A percentile compares a stretch with the other conserved stretches of the same genome.
Evolutionary conservation across 1,139 yeast species (phyloP).

Genomic region (Diutina mesorugosa): DNA sequence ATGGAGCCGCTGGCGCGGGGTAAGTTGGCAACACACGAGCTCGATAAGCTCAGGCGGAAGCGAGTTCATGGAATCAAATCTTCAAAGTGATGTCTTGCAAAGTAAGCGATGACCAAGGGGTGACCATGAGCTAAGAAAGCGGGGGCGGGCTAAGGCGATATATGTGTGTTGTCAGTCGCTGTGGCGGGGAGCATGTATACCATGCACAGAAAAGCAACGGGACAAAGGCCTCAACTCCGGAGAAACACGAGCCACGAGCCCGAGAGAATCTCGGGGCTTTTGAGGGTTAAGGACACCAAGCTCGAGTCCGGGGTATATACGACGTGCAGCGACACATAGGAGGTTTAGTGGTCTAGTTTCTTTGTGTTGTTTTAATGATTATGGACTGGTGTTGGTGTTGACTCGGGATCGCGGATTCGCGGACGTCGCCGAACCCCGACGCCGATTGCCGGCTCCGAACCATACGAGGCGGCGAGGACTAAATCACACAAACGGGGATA

Average conservation of each 20-base stretch:
- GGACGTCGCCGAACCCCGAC: no score
- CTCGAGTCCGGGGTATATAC: no score
- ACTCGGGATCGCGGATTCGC: no score
- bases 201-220: not conserved
- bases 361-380: no score
- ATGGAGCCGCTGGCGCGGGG: not conserved
- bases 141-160: not conserved
- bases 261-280: not conserved
- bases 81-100: not conserved
- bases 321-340: no score
- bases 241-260: not conserved
- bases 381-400: no score
- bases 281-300: not conserved
- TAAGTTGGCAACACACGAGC: not conserved
- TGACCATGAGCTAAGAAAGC: not conserved
- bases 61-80: not conserved
- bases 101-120: not conserved
- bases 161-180: not conserved
- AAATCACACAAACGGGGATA: no score
- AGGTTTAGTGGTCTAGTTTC: no score
- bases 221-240: not conserved
- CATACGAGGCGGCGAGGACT: no score
- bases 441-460: no score
- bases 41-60: not conserved
- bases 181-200: not conserved